Evolutionary conservation across 805 yeast genomes (phyloP).

Genomic region (Lachancea thermotolerans): DNA sequence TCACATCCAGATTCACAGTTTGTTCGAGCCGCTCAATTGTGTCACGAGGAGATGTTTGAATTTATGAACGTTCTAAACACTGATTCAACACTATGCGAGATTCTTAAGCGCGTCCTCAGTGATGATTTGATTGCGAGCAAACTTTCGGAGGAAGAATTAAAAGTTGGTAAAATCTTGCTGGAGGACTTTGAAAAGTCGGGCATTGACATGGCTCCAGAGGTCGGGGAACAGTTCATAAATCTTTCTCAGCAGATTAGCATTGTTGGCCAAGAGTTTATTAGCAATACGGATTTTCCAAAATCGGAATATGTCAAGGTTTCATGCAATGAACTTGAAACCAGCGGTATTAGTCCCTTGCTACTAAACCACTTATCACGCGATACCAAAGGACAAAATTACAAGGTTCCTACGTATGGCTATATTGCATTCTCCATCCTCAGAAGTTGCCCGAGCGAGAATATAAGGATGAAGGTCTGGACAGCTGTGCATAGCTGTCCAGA

Average conservation of each 20-base stretch:
- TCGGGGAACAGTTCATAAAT: slow-evolving; percentile 64
- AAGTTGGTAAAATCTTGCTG: slow-evolving; percentile 73
- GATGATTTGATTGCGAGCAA: slow-evolving; percentile 24
- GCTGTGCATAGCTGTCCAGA: slow-evolving; percentile 60
- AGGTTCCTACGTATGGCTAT: slow-evolving; percentile 55
- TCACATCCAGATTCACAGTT: slow-evolving; percentile 73
- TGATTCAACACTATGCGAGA: slow-evolving; percentile 59
- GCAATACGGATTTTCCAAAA: slow-evolving; percentile 20
- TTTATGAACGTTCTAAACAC: slow-evolving; percentile 92
- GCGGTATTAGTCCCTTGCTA: slow-evolving; percentile 16
- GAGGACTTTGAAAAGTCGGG: slow-evolving; percentile 91
- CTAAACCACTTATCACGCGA: slow-evolving; percentile 30
- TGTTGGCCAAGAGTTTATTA: slow-evolving; percentile 67
- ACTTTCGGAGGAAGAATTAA: slow-evolving; percentile 66
- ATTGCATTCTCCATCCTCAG: slow-evolving; percentile 60
- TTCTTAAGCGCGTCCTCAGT: slow-evolving; percentile 49
- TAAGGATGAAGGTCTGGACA: slow-evolving; percentile 68
- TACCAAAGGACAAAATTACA: slow-evolving; percentile 36
- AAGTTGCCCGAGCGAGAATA: slow-evolving; percentile 45
- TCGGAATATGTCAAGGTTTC: slow-evolving; percentile 20
- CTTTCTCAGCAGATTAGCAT: slow-evolving; percentile 76
- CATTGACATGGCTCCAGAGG: slow-evolving; percentile 62
- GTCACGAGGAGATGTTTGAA: slow-evolving; percentile 84
- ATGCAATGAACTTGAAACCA: slow-evolving; percentile 16
- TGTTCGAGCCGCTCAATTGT: slow-evolving; percentile 73